Percentiles rank a stretch among this genome's conserved stretches.
Evolutionary conservation across 108 stramenopile genomes (phyloP).

Genomic region (Tribonema minus): DNA sequence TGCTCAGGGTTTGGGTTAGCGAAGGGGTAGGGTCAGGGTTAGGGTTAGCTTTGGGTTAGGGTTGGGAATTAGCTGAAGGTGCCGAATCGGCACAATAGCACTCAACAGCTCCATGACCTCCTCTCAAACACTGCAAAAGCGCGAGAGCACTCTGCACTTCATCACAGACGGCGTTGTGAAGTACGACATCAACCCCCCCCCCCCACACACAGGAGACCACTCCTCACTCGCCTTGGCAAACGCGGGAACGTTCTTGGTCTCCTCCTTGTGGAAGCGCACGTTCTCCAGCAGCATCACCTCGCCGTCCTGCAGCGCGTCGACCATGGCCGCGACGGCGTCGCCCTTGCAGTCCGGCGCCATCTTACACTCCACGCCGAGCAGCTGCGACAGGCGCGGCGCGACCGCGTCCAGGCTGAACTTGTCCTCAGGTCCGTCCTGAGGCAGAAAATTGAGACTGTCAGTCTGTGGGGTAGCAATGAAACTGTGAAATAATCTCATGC

Average conservation of each 20-base stretch:
- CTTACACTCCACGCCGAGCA: slow-evolving; percentile 81
- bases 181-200: not conserved
- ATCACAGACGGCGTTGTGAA: not conserved
- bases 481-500: no score
- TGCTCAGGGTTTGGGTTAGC: no score
- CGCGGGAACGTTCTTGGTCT: slow-evolving; percentile 47
- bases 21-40: no score
- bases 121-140: not conserved
- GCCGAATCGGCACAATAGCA: not conserved
- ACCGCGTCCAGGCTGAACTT: slow-evolving; percentile 97
- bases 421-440: slow-evolving; percentile 92
- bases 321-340: slow-evolving; percentile 75
- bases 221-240: slow-evolving; percentile 34
- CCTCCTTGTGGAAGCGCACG: slow-evolving; percentile 83
- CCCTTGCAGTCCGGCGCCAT: slow-evolving; percentile 94
- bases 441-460: no score
- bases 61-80: not conserved
- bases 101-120: not conserved
- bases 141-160: not conserved
- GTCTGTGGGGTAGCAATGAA: no score
- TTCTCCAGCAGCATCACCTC: slow-evolving; percentile 90
- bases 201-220: not conserved
- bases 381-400: slow-evolving; percentile 84
- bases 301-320: slow-evolving; percentile 65
- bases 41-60: not conserved